Conservation (phyloP, 192 early-diverging fungal genomes). For the Coemansia umbellata region DNA sequence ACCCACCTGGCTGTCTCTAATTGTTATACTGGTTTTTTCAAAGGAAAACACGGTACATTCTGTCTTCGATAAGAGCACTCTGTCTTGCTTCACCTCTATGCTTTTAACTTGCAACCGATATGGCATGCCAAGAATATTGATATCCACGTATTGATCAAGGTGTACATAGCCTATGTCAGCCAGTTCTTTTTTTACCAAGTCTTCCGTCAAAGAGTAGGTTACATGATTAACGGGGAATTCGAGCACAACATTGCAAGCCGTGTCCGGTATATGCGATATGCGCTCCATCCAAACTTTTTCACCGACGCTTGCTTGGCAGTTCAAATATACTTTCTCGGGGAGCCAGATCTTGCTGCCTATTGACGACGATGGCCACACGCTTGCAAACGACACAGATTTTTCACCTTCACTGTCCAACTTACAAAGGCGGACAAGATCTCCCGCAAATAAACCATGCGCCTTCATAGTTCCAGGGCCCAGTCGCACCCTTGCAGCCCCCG, state of each 20-base stretch:
- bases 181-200: conserved; percentile 21
- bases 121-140: conserved; percentile 14
- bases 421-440: conserved; percentile 28
- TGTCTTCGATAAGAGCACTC: not conserved
- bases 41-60: conserved; percentile 6
- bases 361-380: conserved; percentile 33
- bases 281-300: conserved; percentile 23
- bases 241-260: conserved; percentile 15
- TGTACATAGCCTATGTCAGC: conserved; percentile 24
- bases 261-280: not conserved
- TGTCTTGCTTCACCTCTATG: not conserved
- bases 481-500: not conserved
- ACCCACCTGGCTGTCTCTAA: not conserved
- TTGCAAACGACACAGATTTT: conserved; percentile 12
- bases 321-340: conserved; percentile 12
- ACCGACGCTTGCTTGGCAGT: conserved; percentile 34
- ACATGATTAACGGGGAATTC: too few relatives aligned
- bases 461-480: conserved; percentile 13
- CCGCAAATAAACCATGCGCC: conserved; percentile 13
- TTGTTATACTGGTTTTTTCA: not conserved
- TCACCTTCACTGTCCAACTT: not conserved
- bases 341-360: conserved; percentile 15
- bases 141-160: conserved; percentile 23
- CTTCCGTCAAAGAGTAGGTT: conserved; percentile 10
- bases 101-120: conserved; percentile 15